These are phyloP conservation scores for Prunus campanulata DNA, from an alignment of 306 rosid genomes.

Conservation along the genomic window DNA sequence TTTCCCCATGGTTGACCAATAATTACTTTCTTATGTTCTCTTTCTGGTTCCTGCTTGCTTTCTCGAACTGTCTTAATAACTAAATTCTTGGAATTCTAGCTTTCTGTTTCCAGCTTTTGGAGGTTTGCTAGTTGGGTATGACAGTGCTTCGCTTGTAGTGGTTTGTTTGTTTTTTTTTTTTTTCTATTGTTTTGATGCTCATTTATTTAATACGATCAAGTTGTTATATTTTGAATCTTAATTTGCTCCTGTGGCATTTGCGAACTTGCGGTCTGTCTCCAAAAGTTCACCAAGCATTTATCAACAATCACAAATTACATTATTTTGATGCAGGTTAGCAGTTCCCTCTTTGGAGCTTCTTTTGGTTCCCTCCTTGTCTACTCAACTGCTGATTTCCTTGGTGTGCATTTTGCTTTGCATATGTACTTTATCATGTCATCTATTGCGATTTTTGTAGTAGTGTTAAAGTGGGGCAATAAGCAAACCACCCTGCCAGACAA, in stretches of 20 bases:
- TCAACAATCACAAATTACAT: neutral
- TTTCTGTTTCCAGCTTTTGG: slow-evolving; percentile 95
- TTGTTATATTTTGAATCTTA: slow-evolving; percentile 16
- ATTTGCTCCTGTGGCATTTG: slow-evolving; percentile 12
- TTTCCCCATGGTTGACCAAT: too few species aligned
- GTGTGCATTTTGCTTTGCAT: slow-evolving; percentile 42
- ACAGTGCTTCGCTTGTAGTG: slow-evolving; percentile 48
- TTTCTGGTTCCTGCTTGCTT: too few species aligned
- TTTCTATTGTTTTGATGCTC: slow-evolving; percentile 3
- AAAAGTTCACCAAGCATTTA: neutral
- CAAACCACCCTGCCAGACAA: too few species aligned
- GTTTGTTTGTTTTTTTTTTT: neutral
- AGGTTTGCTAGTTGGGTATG: slow-evolving; percentile 92
- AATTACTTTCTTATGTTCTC: too few species aligned
- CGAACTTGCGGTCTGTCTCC: slow-evolving; percentile 3
- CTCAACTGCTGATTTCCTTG: slow-evolving; percentile 85
- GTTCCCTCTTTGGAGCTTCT: slow-evolving; percentile 94
- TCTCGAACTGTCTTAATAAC: slow-evolving; percentile 7
- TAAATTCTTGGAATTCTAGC: slow-evolving; percentile 41
- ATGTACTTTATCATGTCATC: slow-evolving; percentile 6
- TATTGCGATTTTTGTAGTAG: too few species aligned
- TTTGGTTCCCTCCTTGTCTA: slow-evolving; percentile 76
- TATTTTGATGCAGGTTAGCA: slow-evolving; percentile 59
- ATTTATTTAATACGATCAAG: neutral
- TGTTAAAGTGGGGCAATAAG: too few species aligned